Evolutionary conservation across 164 flowering plant species (phyloP), one percentile per base, ranked within the genome.

Genomic region (Aristolochia fimbriata): DNA sequence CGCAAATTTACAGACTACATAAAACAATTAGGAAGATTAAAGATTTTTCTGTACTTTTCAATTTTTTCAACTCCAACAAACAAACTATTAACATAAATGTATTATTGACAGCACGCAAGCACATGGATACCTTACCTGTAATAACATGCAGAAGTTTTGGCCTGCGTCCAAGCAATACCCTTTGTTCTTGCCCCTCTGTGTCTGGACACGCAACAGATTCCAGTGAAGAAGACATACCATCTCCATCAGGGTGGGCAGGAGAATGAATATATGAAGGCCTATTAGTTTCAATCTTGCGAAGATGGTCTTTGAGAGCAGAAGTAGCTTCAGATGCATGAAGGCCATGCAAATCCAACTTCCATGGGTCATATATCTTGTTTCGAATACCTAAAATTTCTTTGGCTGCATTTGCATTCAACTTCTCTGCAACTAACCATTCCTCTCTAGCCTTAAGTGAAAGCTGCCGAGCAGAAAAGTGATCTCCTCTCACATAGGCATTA

Each of bases 331-430:
- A 68, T 51, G 86, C 91, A 74, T 93, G 99, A 33, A 93, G 96
- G 60, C 97, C 99, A 76, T 93, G 99, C 65, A 93, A 75, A 65
- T 93, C 99, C 73, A 93, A 71, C 63, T 82, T 86, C 97, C 97
- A 87, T 15, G 61, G 21, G 70, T 80, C 83, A 68, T 85, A 82
- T 57, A 68, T 47, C 43, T 64, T 59, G 58, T 93, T 93, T 59
- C 86, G 78, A 52, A 77, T 67, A 7, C 54, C 61, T 56, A 90
- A 68, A 63, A 93, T 90, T 65, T 83, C 83, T 55, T 77, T 65
- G 16, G 97, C 99, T 47, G 97, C 99, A 76, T 80, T 69, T 0
- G 70, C 61, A 73, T 90, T 80, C 24, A 90, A 79, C 69, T 54
- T 64, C 57, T 86, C 74, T 52, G 97, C 96, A 63, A 69, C 77